Conservation (phyloP, 129 eudicot genomes). For the Calendula officinalis region DNA sequence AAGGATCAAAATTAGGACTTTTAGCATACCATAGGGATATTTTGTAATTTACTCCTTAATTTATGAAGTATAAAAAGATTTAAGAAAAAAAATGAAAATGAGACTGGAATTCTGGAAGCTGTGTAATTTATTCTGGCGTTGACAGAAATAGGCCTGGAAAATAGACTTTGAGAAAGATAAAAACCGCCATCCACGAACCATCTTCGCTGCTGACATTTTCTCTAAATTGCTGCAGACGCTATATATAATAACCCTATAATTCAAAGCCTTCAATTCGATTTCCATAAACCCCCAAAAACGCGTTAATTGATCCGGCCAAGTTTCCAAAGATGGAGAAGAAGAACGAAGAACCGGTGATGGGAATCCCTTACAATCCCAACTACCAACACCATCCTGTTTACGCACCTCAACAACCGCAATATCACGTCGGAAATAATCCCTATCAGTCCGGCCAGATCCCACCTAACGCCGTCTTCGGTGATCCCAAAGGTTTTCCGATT, state of each 20-base stretch:
- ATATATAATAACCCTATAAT: constrained; percentile 7
- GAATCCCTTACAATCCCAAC: constrained; percentile 64
- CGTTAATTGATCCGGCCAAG: constrained; percentile 8
- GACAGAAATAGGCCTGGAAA: too few relatives aligned
- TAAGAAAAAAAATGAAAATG: too few relatives aligned
- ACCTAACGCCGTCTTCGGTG: constrained; percentile 70
- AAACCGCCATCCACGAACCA: constrained; percentile 17
- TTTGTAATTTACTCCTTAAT: too few relatives aligned
- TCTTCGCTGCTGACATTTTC: constrained; percentile 23
- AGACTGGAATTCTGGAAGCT: too few relatives aligned
- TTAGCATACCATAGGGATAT: too few relatives aligned
- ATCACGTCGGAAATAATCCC: constrained; percentile 48
- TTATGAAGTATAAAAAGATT: too few relatives aligned
- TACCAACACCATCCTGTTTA: constrained; percentile 30
- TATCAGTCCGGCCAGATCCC: constrained; percentile 63
- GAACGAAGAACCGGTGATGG: constrained; percentile 67
- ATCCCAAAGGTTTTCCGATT: constrained; percentile 88
- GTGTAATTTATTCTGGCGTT: too few relatives aligned
- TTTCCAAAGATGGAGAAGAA: constrained; percentile 29
- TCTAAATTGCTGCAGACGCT: neutral
- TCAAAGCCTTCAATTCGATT: neutral
- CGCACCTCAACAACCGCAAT: constrained; percentile 39
- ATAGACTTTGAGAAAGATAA: too few relatives aligned
- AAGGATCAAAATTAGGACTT: too few relatives aligned
- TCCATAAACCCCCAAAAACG: neutral